A percentile compares a stretch with the other conserved stretches of the same genome.
Evolutionary conservation across 2,329 filamentous ascomycete species (phyloP).

Genomic region (Colletotrichum musae): DNA sequence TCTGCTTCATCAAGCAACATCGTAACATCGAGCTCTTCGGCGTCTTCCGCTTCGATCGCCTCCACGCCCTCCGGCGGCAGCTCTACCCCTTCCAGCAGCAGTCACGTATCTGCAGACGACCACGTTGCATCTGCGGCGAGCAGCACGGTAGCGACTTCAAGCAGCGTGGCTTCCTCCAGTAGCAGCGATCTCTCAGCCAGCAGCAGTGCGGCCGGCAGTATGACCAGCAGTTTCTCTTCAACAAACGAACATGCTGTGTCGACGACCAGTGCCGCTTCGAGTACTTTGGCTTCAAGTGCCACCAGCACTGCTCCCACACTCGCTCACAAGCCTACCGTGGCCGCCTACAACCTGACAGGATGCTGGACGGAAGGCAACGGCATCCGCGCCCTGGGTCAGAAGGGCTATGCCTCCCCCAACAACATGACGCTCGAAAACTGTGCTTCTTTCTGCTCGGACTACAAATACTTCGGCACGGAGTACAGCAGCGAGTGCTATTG

Average conservation of each 20-base stretch:
- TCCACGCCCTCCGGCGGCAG: not conserved
- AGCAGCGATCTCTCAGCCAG: not conserved
- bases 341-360: slow-evolving; percentile 53
- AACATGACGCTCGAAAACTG: slow-evolving; percentile 54
- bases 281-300: slow-evolving; percentile 36
- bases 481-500: slow-evolving; percentile 58
- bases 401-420: slow-evolving; percentile 43
- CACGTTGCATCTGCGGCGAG: not conserved
- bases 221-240: not conserved
- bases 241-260: not conserved
- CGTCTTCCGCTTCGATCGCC: not conserved
- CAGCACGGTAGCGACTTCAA: not conserved
- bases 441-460: slow-evolving; percentile 52
- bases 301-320: slow-evolving; percentile 36
- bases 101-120: not conserved
- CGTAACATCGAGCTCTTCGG: slow-evolving; percentile 9
- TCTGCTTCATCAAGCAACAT: slow-evolving; percentile 32
- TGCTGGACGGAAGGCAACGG: slow-evolving; percentile 58
- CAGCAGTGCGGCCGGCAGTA: not conserved
- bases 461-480: slow-evolving; percentile 59
- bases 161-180: not conserved
- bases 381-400: slow-evolving; percentile 52
- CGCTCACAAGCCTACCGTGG: slow-evolving; percentile 49
- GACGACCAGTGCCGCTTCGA: not conserved
- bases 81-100: not conserved